These are phyloP conservation scores for Petasospora fabianii DNA, from an alignment of 1,139 yeast species.

Conservation along the genomic window DNA sequence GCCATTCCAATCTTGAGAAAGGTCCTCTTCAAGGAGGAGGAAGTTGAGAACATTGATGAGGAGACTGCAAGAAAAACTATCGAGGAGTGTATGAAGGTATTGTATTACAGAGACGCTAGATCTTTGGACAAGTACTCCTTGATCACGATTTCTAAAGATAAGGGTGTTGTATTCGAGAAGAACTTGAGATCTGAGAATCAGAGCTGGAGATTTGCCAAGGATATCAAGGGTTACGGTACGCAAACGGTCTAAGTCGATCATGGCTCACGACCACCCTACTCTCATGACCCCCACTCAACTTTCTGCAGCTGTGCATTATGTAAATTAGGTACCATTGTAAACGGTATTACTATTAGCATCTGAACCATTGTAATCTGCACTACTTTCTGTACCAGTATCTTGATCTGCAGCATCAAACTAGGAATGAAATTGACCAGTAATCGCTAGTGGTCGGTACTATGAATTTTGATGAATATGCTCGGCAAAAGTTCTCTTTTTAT, in stretches of 20 bases:
- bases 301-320: too few relatives aligned
- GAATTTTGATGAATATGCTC: too few relatives aligned
- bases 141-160: constrained; percentile 66
- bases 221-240: constrained; percentile 87
- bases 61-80: constrained; percentile 73
- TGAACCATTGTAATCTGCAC: too few relatives aligned
- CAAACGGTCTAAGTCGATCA: constrained; percentile 28
- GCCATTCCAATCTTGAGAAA: constrained; percentile 91
- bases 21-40: constrained; percentile 75
- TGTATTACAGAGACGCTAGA: constrained; percentile 95
- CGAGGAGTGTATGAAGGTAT: constrained; percentile 86
- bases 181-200: constrained; percentile 59
- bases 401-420: too few relatives aligned
- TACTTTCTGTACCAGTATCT: too few relatives aligned
- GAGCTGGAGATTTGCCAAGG: constrained; percentile 91
- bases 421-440: too few relatives aligned
- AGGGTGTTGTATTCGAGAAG: constrained; percentile 62
- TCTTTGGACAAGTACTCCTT: constrained; percentile 81
- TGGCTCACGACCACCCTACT: not conserved
- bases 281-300: not conserved
- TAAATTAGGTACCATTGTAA: too few relatives aligned
- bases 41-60: constrained; percentile 60
- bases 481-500: not conserved
- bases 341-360: too few relatives aligned
- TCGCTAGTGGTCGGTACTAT: too few relatives aligned